These are phyloP conservation scores for Glutinoglossum americanum DNA, from an alignment of 495 filamentous ascomycete genomes.

Conservation along the genomic window DNA sequence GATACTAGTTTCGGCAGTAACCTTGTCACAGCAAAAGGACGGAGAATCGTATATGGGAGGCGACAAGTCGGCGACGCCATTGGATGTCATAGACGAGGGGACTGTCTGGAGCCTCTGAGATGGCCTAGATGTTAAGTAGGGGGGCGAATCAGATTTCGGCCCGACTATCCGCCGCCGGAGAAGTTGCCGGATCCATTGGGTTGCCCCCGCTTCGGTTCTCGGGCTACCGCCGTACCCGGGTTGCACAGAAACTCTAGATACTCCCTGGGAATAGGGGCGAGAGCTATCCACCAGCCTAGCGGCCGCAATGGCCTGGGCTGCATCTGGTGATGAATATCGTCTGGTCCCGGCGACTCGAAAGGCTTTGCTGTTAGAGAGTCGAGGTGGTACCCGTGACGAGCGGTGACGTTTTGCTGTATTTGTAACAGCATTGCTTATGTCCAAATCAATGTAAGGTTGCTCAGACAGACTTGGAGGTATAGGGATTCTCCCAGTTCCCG, in stretches of 20 bases:
- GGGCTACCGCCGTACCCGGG: neutral
- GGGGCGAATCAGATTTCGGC: neutral
- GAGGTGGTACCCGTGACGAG: neutral
- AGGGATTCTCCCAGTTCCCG: neutral
- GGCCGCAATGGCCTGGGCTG: neutral
- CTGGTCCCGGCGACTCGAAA: neutral
- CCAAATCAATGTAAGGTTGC: neutral
- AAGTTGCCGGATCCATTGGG: constrained; percentile 30
- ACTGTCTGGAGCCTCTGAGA: neutral
- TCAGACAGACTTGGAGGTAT: neutral
- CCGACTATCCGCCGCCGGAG: constrained; percentile 14
- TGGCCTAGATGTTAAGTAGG: neutral
- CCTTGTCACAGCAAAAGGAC: no score
- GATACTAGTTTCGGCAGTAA: neutral
- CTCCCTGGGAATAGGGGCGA: neutral
- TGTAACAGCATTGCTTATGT: neutral
- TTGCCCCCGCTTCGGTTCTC: neutral
- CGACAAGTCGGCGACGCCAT: neutral
- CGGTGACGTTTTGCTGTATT: neutral
- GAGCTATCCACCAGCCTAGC: neutral
- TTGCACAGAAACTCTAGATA: neutral
- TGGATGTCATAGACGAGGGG: neutral
- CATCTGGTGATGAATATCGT: neutral
- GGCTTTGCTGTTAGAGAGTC: neutral
- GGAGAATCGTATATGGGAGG: neutral